phyloP scores from a whole-genome alignment of 1,139 yeast species.

The Pneumocystis sp. region DNA sequence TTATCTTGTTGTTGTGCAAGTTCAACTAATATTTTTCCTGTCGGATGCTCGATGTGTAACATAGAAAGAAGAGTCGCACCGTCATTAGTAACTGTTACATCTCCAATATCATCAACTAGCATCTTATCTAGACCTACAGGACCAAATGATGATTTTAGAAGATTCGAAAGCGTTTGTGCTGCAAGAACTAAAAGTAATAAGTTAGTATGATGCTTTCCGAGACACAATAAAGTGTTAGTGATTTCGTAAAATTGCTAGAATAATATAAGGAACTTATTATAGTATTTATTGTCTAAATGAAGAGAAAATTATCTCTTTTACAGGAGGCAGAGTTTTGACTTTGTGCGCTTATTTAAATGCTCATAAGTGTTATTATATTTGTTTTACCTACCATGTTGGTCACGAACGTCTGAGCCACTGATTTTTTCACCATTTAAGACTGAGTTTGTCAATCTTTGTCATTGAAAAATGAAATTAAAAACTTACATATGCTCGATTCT shows the following conservation, averaged over 20 bases:
- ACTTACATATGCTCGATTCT: slow-evolving; percentile 5
- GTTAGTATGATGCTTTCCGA: not conserved
- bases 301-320: not conserved
- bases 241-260: not conserved
- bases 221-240: not conserved
- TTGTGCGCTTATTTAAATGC: not conserved
- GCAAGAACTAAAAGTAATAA: slow-evolving; percentile 42
- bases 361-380: not conserved
- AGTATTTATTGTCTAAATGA: no score
- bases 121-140: slow-evolving; percentile 98
- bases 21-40: slow-evolving; percentile 92
- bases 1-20: slow-evolving; percentile 97
- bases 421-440: slow-evolving; percentile 90
- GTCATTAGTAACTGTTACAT: slow-evolving; percentile 95
- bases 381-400: slow-evolving; percentile 50
- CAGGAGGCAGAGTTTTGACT: not conserved
- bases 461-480: not conserved
- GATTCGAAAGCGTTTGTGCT: slow-evolving; percentile 92
- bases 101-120: slow-evolving; percentile 98
- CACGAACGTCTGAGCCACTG: slow-evolving; percentile 91
- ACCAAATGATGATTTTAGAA: slow-evolving; percentile 89
- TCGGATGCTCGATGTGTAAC: slow-evolving; percentile 96
- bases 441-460: slow-evolving; percentile 11
- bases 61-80: slow-evolving; percentile 91
- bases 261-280: no score